Conservation (phyloP, 2,329 filamentous ascomycete species). For the Daldinia eschscholtzii region DNA sequence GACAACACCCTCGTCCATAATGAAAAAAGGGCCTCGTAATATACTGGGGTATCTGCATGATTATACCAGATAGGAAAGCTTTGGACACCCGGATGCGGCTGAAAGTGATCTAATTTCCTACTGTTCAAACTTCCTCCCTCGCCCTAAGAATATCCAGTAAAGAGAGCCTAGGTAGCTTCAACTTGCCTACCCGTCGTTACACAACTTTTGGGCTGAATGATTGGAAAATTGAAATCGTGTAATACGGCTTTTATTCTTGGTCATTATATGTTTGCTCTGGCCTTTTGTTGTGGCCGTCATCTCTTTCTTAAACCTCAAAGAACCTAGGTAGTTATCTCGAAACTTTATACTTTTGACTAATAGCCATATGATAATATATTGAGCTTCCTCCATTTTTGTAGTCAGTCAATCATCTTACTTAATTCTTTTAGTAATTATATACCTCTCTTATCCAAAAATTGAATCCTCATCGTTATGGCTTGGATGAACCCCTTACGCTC, state of each 20-base stretch:
- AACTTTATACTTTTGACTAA: neutral
- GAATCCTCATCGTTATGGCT: neutral
- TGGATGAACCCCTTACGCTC: neutral
- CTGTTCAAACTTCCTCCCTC: neutral
- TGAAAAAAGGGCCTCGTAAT: slow-evolving; percentile 8
- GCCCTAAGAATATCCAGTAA: neutral
- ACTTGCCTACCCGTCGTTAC: slow-evolving; percentile 3
- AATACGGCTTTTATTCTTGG: neutral
- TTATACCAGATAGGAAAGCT: slow-evolving; percentile 7
- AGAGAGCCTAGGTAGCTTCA: slow-evolving; percentile 10
- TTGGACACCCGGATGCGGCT: slow-evolving; percentile 23
- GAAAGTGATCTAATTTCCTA: neutral
- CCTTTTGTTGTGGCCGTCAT: neutral
- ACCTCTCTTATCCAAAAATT: neutral
- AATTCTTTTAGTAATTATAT: neutral
- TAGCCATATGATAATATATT: neutral
- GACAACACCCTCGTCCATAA: slow-evolving; percentile 12
- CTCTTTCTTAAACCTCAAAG: neutral
- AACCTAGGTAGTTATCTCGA: neutral
- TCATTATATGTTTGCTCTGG: neutral
- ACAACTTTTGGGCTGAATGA: slow-evolving; percentile 18
- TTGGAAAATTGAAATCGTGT: neutral
- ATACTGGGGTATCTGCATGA: slow-evolving; percentile 3
- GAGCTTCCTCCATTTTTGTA: neutral
- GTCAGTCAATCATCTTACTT: neutral